These are phyloP conservation scores for Leccinum obscurum DNA, from an alignment of 768 basidiomycete species.

Conservation along the genomic window DNA sequence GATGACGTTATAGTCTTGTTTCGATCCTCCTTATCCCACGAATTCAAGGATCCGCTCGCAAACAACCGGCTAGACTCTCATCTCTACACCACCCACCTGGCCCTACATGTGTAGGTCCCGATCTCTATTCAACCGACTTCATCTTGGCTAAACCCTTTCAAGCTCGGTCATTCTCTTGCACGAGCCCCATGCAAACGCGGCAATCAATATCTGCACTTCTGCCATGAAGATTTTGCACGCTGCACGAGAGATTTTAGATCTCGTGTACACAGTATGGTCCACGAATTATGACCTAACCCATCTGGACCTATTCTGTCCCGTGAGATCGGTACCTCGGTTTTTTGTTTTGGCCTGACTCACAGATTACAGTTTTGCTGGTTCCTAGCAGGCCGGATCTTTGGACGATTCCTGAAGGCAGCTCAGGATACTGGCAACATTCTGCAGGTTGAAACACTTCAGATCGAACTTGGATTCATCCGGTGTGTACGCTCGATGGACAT, in stretches of 20 bases:
- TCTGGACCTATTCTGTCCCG: conserved; percentile 68
- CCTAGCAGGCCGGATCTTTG: conserved; percentile 61
- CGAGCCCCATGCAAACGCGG: conserved; percentile 71
- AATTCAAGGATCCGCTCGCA: conserved; percentile 53
- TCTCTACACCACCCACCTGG: conserved; percentile 43
- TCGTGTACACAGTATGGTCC: conserved; percentile 63
- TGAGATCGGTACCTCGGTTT: conserved; percentile 33
- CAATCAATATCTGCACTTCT: conserved; percentile 59
- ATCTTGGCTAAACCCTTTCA: conserved; percentile 26
- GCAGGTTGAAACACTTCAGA: conserved; percentile 56
- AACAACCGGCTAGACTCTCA: conserved; percentile 58
- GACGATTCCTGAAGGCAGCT: conserved; percentile 65
- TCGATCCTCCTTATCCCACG: conserved; percentile 55
- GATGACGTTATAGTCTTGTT: conserved; percentile 60
- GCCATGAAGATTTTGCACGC: conserved; percentile 68
- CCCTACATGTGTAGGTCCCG: conserved; percentile 34
- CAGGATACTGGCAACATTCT: conserved; percentile 55
- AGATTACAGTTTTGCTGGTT: conserved; percentile 64
- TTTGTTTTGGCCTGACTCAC: background rate
- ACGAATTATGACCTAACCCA: conserved; percentile 74
- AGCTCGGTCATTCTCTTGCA: conserved; percentile 73
- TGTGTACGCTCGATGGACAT: conserved; percentile 31
- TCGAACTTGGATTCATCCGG: conserved; percentile 71
- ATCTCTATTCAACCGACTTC: conserved; percentile 33
- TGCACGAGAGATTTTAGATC: conserved; percentile 63